Conservation (phyloP, 2,329 filamentous ascomycete genomes). For the Botryotinia narcissicola region DNA sequence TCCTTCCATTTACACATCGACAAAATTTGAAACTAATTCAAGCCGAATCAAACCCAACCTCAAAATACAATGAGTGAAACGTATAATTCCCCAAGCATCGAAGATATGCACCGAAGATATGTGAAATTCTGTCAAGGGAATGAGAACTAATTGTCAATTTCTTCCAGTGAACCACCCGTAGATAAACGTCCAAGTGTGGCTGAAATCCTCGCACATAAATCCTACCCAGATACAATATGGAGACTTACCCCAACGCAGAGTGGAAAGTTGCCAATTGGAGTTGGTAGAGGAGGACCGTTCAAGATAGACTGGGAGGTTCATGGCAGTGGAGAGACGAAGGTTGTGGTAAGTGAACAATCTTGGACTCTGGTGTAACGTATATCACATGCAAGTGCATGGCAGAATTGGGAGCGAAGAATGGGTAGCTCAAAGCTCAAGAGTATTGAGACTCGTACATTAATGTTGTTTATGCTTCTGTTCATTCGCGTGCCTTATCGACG, state of each 20-base stretch:
- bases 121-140: background rate
- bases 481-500: background rate
- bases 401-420: constrained; percentile 5
- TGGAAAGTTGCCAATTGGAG: constrained; percentile 63
- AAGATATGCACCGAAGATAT: background rate
- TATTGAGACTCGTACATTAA: background rate
- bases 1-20: background rate
- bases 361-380: background rate
- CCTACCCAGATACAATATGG: constrained; percentile 67
- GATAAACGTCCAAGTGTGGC: constrained; percentile 45
- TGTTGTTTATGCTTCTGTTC: too few relatives aligned
- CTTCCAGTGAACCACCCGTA: constrained; percentile 9
- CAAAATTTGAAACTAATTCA: background rate
- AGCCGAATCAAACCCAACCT: too few relatives aligned
- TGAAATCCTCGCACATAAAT: constrained; percentile 62
- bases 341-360: constrained; percentile 55
- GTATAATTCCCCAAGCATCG: background rate
- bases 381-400: background rate
- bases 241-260: constrained; percentile 62
- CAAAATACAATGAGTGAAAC: constrained; percentile 1
- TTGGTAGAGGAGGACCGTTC: constrained; percentile 69
- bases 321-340: constrained; percentile 67
- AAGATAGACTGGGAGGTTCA: constrained; percentile 79
- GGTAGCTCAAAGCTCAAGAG: background rate
- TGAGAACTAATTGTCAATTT: background rate